Conservation (phyloP, 805 yeast species). For the Kuraishia hungarica region DNA sequence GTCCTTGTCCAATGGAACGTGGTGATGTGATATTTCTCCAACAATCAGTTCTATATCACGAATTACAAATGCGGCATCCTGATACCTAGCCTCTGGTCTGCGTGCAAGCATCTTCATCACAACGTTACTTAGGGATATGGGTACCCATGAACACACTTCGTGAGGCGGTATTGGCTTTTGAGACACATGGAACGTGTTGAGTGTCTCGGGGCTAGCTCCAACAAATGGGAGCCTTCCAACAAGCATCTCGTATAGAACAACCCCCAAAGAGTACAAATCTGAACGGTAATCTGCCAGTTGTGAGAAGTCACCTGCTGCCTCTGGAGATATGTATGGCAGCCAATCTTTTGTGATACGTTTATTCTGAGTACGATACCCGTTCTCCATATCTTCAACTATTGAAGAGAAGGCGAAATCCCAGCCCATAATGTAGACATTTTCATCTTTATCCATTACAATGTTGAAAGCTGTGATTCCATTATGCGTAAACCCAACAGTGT, state of each 20-base stretch:
- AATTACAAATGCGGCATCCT: constrained; percentile 23
- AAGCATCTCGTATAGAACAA: constrained; percentile 39
- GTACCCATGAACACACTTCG: constrained; percentile 20
- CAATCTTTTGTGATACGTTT: constrained; percentile 26
- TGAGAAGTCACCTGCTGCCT: constrained; percentile 30
- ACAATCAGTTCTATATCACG: constrained; percentile 25
- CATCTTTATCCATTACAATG: constrained; percentile 27
- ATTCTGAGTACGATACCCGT: constrained; percentile 33
- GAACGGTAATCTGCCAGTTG: constrained; percentile 35
- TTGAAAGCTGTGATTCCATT: constrained; percentile 34
- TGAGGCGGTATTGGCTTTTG: constrained; percentile 33
- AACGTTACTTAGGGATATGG: constrained; percentile 25
- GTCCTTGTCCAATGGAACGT: not conserved
- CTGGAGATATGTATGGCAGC: constrained; percentile 43
- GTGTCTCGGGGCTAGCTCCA: constrained; percentile 27
- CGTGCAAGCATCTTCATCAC: constrained; percentile 35
- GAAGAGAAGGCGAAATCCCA: constrained; percentile 41
- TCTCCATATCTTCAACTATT: constrained; percentile 30
- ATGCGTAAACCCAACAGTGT: constrained; percentile 34
- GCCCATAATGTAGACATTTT: constrained; percentile 29
- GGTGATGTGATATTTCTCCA: constrained; percentile 12
- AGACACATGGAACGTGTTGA: constrained; percentile 30
- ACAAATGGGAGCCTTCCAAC: constrained; percentile 36
- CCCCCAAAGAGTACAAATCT: constrained; percentile 40
- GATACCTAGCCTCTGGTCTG: constrained; percentile 29